Base-by-base conservation (phyloP, 2,329 filamentous ascomycete genomes). In the Alternaria brassicae region DNA sequence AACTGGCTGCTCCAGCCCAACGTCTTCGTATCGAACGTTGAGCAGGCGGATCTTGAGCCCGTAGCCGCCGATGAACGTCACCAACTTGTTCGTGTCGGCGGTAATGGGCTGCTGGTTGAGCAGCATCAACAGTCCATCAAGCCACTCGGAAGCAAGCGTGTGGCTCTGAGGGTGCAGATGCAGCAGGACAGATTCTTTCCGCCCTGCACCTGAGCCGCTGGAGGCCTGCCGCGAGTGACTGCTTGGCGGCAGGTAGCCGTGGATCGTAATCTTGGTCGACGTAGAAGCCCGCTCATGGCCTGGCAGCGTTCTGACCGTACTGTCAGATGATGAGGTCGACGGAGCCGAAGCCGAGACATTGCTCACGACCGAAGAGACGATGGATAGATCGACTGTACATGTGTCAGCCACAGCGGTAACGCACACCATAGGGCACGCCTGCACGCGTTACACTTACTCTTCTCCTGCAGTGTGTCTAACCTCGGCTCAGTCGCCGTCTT, bases 71-170 rank as follows among this genome's bases (percentile, higher is more conserved):
- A 98, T 91, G 70, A 97, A 81, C 55, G 89, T 88, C 53, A 97
- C 89, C 62, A 98, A 81, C 78, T 95, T 96, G 75, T 90, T 94
- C 34, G 95, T 98, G 80, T 98, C 94, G 3, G 93, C 88, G n/a
- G 95, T 99, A 74, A 99, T 97, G 19, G 95, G 95, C 59, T 93
- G 88, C 78, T 99, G 95, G 73, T 96, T 93, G 23, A 99, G 84
- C 54, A 99, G 83, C 93, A 99, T 96, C 56, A 98, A 84, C 65
- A 99, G 81, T 1, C 95, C 95, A 76, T 99, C 95, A 5, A 99
- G 84, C 95, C 95, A 99, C 79, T 99, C 95, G 0, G 93, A 96
- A 9, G 95, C 95, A 47, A 95, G 81, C 65, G 88, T 91, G 74
- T 95, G 90, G 58, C 88, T 91, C 59, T 88, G 82, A 6, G 94